Percentiles rank a stretch among this genome's conserved stretches.
Conservation (phyloP, 768 basidiomycete species). For the Paxillus involutus region DNA sequence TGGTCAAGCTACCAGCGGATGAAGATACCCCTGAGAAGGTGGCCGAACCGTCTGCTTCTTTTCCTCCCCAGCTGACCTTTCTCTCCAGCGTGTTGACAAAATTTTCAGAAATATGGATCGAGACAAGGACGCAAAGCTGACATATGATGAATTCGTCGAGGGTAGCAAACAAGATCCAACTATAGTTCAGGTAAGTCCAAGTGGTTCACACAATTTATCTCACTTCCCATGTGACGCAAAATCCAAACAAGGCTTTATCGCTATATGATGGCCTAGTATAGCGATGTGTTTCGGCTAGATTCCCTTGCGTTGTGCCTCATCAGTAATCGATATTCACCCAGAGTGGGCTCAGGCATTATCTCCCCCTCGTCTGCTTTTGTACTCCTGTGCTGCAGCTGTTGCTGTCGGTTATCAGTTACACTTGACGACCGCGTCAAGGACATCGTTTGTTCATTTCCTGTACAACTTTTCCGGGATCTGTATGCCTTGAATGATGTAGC, state of each 20-base stretch:
- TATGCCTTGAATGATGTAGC: constrained; percentile 29
- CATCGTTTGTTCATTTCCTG: constrained; percentile 4
- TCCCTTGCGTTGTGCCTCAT: constrained; percentile 19
- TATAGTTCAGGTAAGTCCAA: constrained; percentile 81
- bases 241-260: constrained; percentile 71
- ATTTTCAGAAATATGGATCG: constrained; percentile 98
- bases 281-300: constrained; percentile 12
- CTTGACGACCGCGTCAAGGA: neutral
- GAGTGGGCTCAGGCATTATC: constrained; percentile 25
- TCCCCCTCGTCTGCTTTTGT: constrained; percentile 24
- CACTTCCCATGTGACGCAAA: constrained; percentile 16
- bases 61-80: constrained; percentile 12
- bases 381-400: neutral
- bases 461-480: constrained; percentile 18
- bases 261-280: constrained; percentile 94
- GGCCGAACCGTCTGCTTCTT: constrained; percentile 13
- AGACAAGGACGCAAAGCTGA: constrained; percentile 90
- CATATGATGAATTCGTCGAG: constrained; percentile 97
- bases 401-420: neutral
- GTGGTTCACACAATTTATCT: constrained; percentile 11
- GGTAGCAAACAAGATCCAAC: constrained; percentile 99
- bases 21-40: constrained; percentile 99
- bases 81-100: constrained; percentile 88
- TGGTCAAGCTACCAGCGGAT: constrained; percentile 97
- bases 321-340: constrained; percentile 14